Percentiles rank a stretch among this genome's conserved stretches.
Conservation (phyloP, 768 basidiomycete genomes). For the Russula griseocarnosa region DNA sequence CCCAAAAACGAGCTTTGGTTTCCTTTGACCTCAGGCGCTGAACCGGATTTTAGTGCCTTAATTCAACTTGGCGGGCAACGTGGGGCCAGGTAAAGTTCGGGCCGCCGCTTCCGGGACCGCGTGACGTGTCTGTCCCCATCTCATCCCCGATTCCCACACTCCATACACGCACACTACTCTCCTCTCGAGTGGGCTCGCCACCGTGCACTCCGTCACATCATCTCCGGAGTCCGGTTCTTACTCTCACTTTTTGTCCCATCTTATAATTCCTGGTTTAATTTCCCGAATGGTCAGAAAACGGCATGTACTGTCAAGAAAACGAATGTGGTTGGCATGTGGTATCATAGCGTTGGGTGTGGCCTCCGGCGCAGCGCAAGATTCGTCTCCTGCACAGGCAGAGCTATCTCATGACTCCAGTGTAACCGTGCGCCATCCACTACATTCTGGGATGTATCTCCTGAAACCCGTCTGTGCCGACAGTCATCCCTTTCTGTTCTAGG, state of each 20-base stretch:
- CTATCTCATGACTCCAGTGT: conserved; percentile 16
- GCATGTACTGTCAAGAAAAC: conserved; percentile 29
- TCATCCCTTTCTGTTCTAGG: conserved; percentile 8
- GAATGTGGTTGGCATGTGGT: conserved; percentile 34
- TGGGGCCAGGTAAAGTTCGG: conserved; percentile 28
- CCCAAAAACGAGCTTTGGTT: conserved; percentile 1
- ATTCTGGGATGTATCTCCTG: background rate
- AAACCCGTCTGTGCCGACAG: background rate
- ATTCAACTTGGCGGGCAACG: background rate
- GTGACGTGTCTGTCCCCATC: conserved; percentile 16
- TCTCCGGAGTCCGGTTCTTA: background rate
- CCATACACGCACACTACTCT: background rate
- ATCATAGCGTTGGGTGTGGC: conserved; percentile 33
- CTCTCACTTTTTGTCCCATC: background rate
- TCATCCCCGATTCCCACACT: background rate
- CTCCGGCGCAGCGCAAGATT: conserved; percentile 28
- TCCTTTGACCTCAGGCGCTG: conserved; percentile 6
- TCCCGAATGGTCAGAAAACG: conserved; percentile 17
- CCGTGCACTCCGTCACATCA: background rate
- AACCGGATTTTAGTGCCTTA: conserved; percentile 2
- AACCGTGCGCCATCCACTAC: background rate
- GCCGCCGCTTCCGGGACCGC: background rate
- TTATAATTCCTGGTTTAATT: background rate
- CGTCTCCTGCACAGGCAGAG: conserved; percentile 16
- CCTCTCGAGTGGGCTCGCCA: background rate